Conservation (phyloP, 1,284 basidiomycete species). For the Ustilago hordei region DNA sequence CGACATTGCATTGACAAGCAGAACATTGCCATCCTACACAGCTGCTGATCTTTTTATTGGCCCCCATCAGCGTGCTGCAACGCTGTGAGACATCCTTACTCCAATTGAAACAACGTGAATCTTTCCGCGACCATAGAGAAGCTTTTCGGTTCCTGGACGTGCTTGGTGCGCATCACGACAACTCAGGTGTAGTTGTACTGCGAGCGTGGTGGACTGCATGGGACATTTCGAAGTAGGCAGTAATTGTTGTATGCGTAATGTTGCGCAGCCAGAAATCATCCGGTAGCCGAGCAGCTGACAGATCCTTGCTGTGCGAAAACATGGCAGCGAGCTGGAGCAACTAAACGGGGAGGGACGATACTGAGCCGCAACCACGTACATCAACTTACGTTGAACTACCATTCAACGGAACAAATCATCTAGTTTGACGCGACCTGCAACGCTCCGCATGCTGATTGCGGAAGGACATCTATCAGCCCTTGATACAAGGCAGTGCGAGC, state of each 20-base stretch:
- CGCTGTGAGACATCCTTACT: neutral
- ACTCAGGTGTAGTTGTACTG: neutral
- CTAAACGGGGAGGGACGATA: conserved; percentile 30
- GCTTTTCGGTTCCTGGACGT: neutral
- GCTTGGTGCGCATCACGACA: neutral
- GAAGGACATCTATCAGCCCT: neutral
- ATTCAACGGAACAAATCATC: conserved; percentile 8
- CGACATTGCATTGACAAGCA: neutral
- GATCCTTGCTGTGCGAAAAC: neutral
- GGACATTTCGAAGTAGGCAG: neutral
- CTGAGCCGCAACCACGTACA: neutral
- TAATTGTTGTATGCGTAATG: neutral
- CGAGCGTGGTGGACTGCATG: neutral
- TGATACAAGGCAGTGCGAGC: neutral
- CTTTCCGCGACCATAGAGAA: conserved; percentile 9
- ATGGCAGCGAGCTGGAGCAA: conserved; percentile 38
- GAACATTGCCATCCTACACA: neutral
- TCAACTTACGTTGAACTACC: neutral
- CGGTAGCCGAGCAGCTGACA: conserved; percentile 44
- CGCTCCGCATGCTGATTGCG: neutral
- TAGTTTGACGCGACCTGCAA: neutral
- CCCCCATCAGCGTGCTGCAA: neutral
- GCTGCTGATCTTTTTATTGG: neutral
- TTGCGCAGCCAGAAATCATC: conserved; percentile 1
- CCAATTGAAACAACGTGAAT: neutral